Base-by-base conservation (phyloP, 2,329 filamentous ascomycete genomes). In the Akanthomyces muscarius region DNA sequence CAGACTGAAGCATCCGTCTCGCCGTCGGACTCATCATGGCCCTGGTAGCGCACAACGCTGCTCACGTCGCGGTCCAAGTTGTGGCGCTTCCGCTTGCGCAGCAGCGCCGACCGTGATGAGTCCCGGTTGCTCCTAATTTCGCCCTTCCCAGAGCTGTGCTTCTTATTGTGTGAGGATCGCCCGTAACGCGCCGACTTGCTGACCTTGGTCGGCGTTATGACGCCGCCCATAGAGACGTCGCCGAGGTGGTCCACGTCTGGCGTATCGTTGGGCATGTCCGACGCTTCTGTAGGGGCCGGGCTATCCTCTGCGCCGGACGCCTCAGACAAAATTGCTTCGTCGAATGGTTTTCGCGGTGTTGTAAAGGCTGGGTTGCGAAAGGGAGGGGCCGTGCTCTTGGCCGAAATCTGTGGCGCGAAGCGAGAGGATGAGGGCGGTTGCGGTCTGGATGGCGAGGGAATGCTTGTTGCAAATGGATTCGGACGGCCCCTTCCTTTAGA, bases 321-420 rank as follows among this genome's bases (percentile, higher is more conserved):
- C 68, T 87, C 85, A 4, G 84, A 85, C 55, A 83, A 74, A 3
- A 77, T 70, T 18, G 80, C 75, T 41, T 83, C 78, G 42, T 87
- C 84, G 64, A 83, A 77, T 0, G 82, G 80, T 63, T 81, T 84
- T 55, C 86, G 82, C 0, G 86, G 86, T 0, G 86, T 89, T 2
- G 83, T 87, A 66, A 89, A 89, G 3, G 85, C 82, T 0, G 86
- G 83, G 67, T 88, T 88, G 25, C 86, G 82, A 66, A 88, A 88
- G 0, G 80, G 77, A 16, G 83, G 77, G 0, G 80, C 82, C 0
- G 77, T 75, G 52, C 77, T 74, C 45, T 76, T 75, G 61, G 75
- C 74, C 5, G 76, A 71, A 4, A 81, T 65, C 51, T 77, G 73
- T 6, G 80, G 77, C 33, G 77, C 77, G 69, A 85, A 83, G 50